phyloP scores from a whole-genome alignment of 2,329 filamentous ascomycete species.

The Colletotrichum sp. region DNA sequence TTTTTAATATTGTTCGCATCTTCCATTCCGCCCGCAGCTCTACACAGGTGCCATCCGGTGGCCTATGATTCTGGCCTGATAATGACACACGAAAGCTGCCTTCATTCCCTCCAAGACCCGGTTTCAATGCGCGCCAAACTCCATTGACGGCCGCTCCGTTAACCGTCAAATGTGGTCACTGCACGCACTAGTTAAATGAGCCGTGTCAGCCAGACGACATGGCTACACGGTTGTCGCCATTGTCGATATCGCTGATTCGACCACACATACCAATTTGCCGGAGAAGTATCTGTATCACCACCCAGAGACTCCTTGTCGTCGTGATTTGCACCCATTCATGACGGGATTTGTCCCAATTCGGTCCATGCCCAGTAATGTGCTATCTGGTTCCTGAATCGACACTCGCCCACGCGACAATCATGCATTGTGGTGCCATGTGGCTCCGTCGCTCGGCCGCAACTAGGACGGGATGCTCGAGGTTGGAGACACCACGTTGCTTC shows the following conservation, averaged over 20 bases:
- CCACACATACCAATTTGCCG: background rate
- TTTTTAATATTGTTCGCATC: background rate
- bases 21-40: background rate
- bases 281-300: background rate
- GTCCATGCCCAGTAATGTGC: background rate
- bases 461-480: background rate
- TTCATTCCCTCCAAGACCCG: background rate
- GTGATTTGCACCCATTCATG: background rate
- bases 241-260: background rate
- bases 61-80: slow-evolving; percentile 8
- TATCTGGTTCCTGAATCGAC: background rate
- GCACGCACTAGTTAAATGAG: slow-evolving; percentile 15
- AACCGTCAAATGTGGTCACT: background rate
- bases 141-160: slow-evolving; percentile 11
- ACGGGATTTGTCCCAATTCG: background rate
- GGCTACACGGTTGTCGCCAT: background rate
- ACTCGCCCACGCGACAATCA: background rate
- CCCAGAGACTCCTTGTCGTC: background rate
- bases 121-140: slow-evolving; percentile 14
- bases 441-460: background rate
- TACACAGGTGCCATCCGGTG: slow-evolving; percentile 2
- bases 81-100: slow-evolving; percentile 5
- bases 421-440: background rate
- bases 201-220: slow-evolving; percentile 3
- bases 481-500: background rate